Evolutionary conservation across 2,329 filamentous ascomycete genomes (phyloP).

Genomic region (Diaporthe citri): DNA sequence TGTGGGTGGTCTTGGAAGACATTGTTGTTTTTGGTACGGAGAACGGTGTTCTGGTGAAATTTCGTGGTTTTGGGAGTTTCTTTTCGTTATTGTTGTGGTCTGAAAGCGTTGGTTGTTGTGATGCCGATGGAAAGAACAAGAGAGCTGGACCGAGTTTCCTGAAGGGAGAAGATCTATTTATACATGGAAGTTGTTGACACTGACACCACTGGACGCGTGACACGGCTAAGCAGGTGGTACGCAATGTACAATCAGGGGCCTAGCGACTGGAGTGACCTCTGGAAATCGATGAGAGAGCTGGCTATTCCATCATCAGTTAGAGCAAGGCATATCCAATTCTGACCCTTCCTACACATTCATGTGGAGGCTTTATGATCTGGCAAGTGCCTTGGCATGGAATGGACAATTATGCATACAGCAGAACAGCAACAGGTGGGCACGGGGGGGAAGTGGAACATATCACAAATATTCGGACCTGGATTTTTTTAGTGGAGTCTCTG

Average conservation of each 20-base stretch:
- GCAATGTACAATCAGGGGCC: not conserved
- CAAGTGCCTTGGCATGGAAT: too few species aligned
- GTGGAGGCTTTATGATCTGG: too few species aligned
- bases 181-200: not conserved
- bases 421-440: too few species aligned
- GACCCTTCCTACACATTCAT: too few species aligned
- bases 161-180: not conserved
- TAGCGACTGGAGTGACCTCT: not conserved
- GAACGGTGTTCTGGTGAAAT: too few species aligned
- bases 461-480: too few species aligned
- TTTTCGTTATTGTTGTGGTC: not conserved
- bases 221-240: not conserved
- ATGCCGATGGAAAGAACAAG: not conserved
- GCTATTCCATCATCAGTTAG: not conserved
- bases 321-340: too few species aligned
- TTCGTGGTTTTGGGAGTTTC: not conserved
- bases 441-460: too few species aligned
- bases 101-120: not conserved
- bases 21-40: not conserved
- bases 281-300: too few species aligned
- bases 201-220: not conserved
- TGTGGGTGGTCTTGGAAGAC: not conserved
- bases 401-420: too few species aligned
- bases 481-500: too few species aligned
- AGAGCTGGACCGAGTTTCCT: not conserved